Conservation (phyloP, 2,329 filamentous ascomycete species). For the Apiospora rasikravindrae region DNA sequence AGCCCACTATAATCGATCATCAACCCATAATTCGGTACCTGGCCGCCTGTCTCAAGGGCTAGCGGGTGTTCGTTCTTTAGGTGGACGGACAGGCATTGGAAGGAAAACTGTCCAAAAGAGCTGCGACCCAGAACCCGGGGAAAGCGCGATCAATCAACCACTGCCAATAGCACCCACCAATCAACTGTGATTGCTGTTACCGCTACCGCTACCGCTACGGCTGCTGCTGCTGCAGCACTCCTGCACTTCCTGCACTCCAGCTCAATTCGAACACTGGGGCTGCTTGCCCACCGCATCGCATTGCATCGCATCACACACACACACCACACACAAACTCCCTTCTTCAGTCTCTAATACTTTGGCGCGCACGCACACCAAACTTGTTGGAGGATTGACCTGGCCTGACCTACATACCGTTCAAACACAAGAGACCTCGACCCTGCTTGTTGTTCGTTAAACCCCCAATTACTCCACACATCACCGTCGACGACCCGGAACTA, state of each 20-base stretch:
- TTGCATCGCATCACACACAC: not conserved
- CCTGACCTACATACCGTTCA: not conserved
- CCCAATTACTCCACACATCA: conserved; percentile 14
- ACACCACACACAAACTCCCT: not conserved
- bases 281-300: not conserved
- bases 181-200: not conserved
- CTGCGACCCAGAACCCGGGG: conserved; percentile 7
- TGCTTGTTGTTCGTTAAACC: conserved; percentile 10
- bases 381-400: not conserved
- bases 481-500: not conserved
- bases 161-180: not conserved
- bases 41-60: not conserved
- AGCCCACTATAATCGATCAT: conserved; percentile 10
- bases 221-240: no score
- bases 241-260: not conserved
- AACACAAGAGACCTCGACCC: conserved; percentile 12
- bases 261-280: not conserved
- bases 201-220: no score
- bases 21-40: conserved; percentile 14
- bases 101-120: conserved; percentile 1
- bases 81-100: not conserved
- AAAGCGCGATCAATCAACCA: not conserved
- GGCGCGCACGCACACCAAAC: not conserved
- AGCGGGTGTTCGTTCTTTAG: not conserved
- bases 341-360: not conserved